These are phyloP conservation scores for Metarhizium humberi DNA, from an alignment of 2,329 filamentous ascomycete genomes.

Conservation along the genomic window DNA sequence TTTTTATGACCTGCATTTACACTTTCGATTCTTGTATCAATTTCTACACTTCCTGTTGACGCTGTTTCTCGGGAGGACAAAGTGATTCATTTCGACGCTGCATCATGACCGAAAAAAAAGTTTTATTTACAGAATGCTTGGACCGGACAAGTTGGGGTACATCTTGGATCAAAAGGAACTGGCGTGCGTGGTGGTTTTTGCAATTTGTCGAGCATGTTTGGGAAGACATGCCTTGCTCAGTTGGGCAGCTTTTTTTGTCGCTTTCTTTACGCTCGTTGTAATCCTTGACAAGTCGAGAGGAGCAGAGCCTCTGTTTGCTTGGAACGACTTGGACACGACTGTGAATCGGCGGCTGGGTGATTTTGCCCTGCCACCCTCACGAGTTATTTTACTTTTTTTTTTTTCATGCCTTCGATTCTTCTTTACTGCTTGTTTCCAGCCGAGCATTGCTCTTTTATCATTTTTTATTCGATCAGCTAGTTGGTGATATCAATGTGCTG, in stretches of 20 bases:
- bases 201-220: background rate
- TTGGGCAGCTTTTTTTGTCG: background rate
- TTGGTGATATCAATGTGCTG: slow-evolving; percentile 20
- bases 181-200: slow-evolving; percentile 18
- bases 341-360: background rate
- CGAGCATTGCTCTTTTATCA: background rate
- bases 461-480: background rate
- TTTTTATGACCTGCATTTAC: slow-evolving; percentile 28
- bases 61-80: slow-evolving; percentile 16
- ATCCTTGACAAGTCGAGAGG: slow-evolving; percentile 29
- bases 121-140: slow-evolving; percentile 6
- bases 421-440: background rate
- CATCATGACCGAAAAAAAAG: slow-evolving; percentile 20
- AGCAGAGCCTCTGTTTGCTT: slow-evolving; percentile 18
- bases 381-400: background rate
- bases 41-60: slow-evolving; percentile 23
- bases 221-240: background rate
- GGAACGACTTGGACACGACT: slow-evolving; percentile 6
- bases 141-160: background rate
- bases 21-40: slow-evolving; percentile 35
- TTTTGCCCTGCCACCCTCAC: background rate
- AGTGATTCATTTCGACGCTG: slow-evolving; percentile 10
- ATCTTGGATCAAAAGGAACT: slow-evolving; percentile 6
- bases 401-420: background rate
- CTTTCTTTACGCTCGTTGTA: slow-evolving; percentile 45